These are phyloP conservation scores for Colletotrichum sp. DNA, from an alignment of 2,329 filamentous ascomycete genomes.

Conservation along the genomic window DNA sequence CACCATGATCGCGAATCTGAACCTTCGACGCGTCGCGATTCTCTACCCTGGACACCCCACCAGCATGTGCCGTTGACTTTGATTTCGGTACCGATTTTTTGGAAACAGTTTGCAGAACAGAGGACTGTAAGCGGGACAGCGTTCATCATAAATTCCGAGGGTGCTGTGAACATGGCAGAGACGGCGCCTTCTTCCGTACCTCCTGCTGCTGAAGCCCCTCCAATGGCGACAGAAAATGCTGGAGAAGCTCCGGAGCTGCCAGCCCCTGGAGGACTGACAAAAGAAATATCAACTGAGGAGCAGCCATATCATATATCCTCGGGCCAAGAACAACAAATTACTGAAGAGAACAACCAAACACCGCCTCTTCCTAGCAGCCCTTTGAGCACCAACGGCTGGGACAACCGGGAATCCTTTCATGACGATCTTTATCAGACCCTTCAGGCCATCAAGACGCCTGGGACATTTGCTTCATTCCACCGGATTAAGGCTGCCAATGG, in stretches of 20 bases:
- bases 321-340: neutral
- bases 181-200: neutral
- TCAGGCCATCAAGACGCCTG: constrained; percentile 12
- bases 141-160: neutral
- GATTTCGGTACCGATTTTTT: neutral
- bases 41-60: neutral
- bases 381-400: neutral
- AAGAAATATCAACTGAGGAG: neutral
- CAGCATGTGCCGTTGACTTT: neutral
- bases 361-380: neutral
- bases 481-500: neutral
- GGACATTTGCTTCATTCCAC: constrained; percentile 21
- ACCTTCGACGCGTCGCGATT: neutral
- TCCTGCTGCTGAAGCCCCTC: neutral
- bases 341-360: neutral
- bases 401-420: neutral
- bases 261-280: neutral
- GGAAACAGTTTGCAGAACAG: neutral
- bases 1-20: neutral
- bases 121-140: no score
- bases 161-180: neutral
- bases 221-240: neutral
- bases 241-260: neutral
- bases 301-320: neutral
- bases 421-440: constrained; percentile 9